A percentile compares a stretch with the other conserved stretches of the same genome.
Evolutionary conservation across 208 protist species (phyloP).

Genomic region (Wallacemonas collosoma): DNA sequence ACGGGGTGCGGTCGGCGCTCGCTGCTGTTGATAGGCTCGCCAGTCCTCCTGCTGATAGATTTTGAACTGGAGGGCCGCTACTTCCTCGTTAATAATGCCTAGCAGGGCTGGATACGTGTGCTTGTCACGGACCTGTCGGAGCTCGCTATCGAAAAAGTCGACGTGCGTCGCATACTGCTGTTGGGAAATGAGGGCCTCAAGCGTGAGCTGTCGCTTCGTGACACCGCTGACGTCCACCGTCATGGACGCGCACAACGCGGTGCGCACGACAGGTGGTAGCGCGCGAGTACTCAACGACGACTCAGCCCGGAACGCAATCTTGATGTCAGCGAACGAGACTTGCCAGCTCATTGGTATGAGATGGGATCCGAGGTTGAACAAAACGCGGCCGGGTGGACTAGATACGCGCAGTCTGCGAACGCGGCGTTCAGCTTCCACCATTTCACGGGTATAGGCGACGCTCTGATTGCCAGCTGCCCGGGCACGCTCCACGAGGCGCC

Average conservation of each 20-base stretch:
- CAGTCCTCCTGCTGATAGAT: background rate
- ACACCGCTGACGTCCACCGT: constrained; percentile 1
- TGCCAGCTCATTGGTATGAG: background rate
- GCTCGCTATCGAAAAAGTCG: background rate
- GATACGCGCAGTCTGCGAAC: background rate
- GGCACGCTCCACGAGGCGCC: constrained; percentile 19
- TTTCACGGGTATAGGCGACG: background rate
- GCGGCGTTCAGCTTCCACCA: background rate
- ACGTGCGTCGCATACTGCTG: constrained; percentile 3
- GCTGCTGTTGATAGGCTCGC: background rate
- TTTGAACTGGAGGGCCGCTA: background rate
- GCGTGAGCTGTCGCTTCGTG: background rate
- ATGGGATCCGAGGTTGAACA: background rate
- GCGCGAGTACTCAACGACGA: background rate
- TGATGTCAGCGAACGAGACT: constrained; percentile 5
- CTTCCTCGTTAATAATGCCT: background rate
- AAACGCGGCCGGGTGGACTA: background rate
- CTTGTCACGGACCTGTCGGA: background rate
- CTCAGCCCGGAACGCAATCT: constrained; percentile 3
- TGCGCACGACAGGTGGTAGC: constrained; percentile 2
- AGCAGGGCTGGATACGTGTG: background rate
- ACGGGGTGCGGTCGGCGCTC: no score
- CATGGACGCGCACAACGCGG: background rate
- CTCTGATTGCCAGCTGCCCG: background rate
- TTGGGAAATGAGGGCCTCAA: background rate